Evolutionary conservation across 768 basidiomycete genomes (phyloP), one percentile per base, ranked within the genome.

Genomic region (Sporobolomyces phaffii): DNA sequence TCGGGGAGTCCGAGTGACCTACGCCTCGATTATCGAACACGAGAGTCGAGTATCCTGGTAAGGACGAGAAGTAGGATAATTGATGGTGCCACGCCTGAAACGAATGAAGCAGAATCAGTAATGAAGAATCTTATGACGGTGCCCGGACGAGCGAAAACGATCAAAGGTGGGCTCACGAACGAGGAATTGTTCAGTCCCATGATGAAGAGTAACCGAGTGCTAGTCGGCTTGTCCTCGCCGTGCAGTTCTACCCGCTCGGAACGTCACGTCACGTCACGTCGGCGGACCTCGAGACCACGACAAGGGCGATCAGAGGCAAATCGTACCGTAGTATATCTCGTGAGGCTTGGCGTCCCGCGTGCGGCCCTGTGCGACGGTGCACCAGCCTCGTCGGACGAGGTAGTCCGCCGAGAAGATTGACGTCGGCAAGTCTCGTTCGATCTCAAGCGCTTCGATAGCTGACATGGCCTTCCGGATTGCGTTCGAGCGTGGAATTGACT

Each of bases 21-120:
- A 74, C 74, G n/a, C 74, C 74, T 28, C 64, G 67, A 38, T 74
- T 73, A 57, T 74, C 74, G 28, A 74, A 57, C 10, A 73, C 74
- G 18, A 74, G 68, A 13, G 52, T 45, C 9, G 60, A 50, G 60
- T 69, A 74, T 9, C 59, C 51, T 0, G 50, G 40, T 8, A 61
- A 57, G 9, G 38, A 24, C 14, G 62, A 58, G n/a, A 73, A 66
- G 43, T 66, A 31, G 10, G 40, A 22, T 44, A 71, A 49, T 36
- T 74, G 73, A 22, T 68, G 28, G 26, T 70, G 65, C 69, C 73
- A 74, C 0, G 69, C 70, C 49, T 60, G 15, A 43, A 48, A 26
- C 2, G 50, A 29, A 26, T 5, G 60, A 40, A 49, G 20, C 28
- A 26, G 15, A 26, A 4, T 22, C 20, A 40, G 31, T 6, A 45